Conservation (phyloP, 306 rosid species). For the Corylus heterophylla region DNA sequence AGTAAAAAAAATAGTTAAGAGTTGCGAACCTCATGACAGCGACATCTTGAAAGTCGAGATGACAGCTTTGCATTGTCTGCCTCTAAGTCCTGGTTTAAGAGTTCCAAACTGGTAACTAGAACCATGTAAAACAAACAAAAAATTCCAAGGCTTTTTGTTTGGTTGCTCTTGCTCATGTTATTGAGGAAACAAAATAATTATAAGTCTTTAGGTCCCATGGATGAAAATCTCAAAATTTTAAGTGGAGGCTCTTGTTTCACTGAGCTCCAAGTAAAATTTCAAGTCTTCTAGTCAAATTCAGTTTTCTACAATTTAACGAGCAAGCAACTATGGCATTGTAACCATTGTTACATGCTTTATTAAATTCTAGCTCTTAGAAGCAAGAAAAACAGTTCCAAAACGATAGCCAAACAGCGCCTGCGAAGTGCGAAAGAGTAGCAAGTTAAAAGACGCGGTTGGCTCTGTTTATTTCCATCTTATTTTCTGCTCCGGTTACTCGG, state of each 20-base stretch:
- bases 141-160: not conserved
- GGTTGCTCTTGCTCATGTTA: too few relatives aligned
- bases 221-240: not conserved
- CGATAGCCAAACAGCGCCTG: not conserved
- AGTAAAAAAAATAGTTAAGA: conserved; percentile 3
- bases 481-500: not conserved
- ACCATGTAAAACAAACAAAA: not conserved
- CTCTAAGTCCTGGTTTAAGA: conserved; percentile 58
- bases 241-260: not conserved
- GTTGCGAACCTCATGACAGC: conserved; percentile 51
- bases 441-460: too few relatives aligned
- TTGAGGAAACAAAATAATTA: not conserved
- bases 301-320: not conserved
- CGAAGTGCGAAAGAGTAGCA: not conserved
- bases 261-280: not conserved
- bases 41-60: conserved; percentile 54
- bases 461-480: not conserved
- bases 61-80: conserved; percentile 59
- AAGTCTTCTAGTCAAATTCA: not conserved
- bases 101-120: conserved; percentile 18
- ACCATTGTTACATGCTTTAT: not conserved
- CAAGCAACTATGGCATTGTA: not conserved
- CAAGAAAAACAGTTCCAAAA: not conserved
- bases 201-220: not conserved
- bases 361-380: not conserved